Evolutionary conservation across 2,329 filamentous ascomycete species (phyloP), one percentile per base, ranked within the genome.

Genomic region (Harringtonia aguacate): DNA sequence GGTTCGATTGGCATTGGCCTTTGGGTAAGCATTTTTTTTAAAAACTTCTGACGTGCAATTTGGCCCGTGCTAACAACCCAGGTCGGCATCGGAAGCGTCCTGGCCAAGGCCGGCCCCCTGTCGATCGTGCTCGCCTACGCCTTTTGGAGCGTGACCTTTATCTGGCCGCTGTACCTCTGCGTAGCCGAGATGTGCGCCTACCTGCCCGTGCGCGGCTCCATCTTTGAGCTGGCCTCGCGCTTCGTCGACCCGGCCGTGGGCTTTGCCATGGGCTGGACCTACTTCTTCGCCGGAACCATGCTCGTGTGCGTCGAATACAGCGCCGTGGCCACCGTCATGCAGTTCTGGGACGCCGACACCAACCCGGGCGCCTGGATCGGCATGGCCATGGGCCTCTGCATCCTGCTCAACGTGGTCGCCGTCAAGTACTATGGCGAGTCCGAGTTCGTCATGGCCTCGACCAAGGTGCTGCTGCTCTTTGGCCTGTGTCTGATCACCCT

Each of bases 241-340:
- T 83, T 75, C 71, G 75, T 77, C 12, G 79, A 82, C 56, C 77
- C 81, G 15, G 69, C 78, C 12, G 63, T 78, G 17, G 77, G 77
- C 30, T 80, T 81, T 52, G 69, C 68, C 53, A 64, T 60, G n/a
- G 63, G 62, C 27, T 66, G 62, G 62, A 65, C 64, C 46, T 65
- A 64, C 52, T 65, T 65, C 48, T 53, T 65, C 34, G 64, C 63
- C 50, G 61, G 64, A 44, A 59, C 60, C 6, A 56, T 58, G 43
- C 55, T 64, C 2, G 62, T 65, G 36, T 62, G 62, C 12, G 63
- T 59, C 45, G 62, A 65, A 51, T 64, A 65, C 41, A 57, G 57
- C 2, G 62, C 62, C 18, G 52, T 64, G 39, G 56, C 64, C 58
- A 43, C 57, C 55, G 65, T 65, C 8, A 59, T 72, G 31, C 58